Evolutionary conservation across 176 grass and related monocot species (phyloP).

Genomic region (Hsuehochloa calcarea): DNA sequence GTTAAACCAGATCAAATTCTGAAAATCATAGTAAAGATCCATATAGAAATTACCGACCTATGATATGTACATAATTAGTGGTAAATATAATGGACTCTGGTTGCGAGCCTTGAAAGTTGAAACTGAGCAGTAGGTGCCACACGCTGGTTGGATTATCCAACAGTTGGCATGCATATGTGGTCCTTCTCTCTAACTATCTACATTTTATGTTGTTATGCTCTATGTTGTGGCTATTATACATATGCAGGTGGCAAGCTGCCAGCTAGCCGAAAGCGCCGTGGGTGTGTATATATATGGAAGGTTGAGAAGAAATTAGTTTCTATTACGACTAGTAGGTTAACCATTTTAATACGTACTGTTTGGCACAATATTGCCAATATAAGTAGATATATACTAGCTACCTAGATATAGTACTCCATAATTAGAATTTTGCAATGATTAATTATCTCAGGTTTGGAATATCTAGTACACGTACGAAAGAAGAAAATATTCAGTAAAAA

Average conservation of each 20-base stretch:
- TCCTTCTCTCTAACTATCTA: neutral
- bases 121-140: neutral
- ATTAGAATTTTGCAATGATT: neutral
- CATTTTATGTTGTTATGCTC: neutral
- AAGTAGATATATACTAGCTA: neutral
- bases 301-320: neutral
- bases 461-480: too few species aligned
- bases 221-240: neutral
- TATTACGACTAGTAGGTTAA: neutral
- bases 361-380: neutral
- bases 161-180: neutral
- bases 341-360: neutral
- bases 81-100: too few species aligned
- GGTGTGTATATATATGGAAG: too few species aligned
- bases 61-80: too few species aligned
- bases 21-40: neutral
- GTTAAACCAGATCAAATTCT: neutral
- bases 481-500: too few species aligned
- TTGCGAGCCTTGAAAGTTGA: neutral
- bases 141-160: neutral
- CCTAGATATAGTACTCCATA: neutral
- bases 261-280: neutral
- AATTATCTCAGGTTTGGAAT: neutral
- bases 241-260: neutral
- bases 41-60: neutral